Evolutionary conservation across 2,329 filamentous ascomycete genomes (phyloP).

Genomic region (Knoxdaviesia proteae): DNA sequence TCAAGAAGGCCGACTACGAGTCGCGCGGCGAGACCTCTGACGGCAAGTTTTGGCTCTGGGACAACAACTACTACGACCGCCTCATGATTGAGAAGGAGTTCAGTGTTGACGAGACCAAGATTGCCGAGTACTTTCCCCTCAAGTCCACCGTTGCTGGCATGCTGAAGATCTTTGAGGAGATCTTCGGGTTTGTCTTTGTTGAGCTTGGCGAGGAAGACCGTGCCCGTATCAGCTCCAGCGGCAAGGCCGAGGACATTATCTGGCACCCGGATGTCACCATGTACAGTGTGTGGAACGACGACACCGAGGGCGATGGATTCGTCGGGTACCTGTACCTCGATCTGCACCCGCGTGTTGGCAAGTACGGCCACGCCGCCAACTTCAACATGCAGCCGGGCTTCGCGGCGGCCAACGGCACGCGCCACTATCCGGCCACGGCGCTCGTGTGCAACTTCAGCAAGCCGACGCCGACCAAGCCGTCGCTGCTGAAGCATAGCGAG

Average conservation of each 20-base stretch:
- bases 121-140: constrained; percentile 70
- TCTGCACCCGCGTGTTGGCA: constrained; percentile 58
- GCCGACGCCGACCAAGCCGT: constrained; percentile 54
- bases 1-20: constrained; percentile 52
- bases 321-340: constrained; percentile 71
- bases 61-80: constrained; percentile 60
- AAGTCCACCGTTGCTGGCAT: constrained; percentile 54
- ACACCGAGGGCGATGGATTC: constrained; percentile 47
- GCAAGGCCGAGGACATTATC: constrained; percentile 48
- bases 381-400: constrained; percentile 63
- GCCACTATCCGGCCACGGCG: constrained; percentile 57
- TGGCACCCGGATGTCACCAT: constrained; percentile 74
- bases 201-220: constrained; percentile 48
- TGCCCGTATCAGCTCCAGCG: constrained; percentile 40
- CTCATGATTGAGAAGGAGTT: constrained; percentile 66
- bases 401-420: constrained; percentile 42
- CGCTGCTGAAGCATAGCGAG: constrained; percentile 63
- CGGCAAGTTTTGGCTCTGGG: constrained; percentile 64
- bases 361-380: constrained; percentile 72
- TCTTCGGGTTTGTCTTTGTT: constrained; percentile 63
- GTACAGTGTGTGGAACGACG: constrained; percentile 68
- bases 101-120: constrained; percentile 57
- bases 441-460: constrained; percentile 77
- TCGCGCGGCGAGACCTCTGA: constrained; percentile 37
- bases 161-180: constrained; percentile 64